Evolutionary conservation across 83 land plant species (phyloP).

Genomic region (Diphasiastrum complanatum): DNA sequence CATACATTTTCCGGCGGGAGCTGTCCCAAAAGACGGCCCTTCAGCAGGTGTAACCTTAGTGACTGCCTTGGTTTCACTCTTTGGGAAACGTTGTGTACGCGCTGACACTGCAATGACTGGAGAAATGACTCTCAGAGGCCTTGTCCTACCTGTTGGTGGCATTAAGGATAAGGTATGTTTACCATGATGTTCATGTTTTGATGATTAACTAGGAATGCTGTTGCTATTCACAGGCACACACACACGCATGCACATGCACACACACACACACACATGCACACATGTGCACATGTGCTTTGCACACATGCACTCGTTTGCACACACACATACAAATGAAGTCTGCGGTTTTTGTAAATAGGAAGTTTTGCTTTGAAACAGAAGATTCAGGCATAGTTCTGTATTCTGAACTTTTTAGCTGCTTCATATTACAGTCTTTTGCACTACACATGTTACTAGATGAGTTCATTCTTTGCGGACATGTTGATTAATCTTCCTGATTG

Average conservation of each 20-base stretch:
- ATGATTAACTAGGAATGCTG: neutral
- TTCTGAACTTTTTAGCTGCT: too few relatives aligned
- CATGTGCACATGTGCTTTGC: too few relatives aligned
- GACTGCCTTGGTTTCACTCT: slow-evolving; percentile 79
- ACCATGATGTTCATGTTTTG: neutral
- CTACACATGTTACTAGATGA: too few relatives aligned
- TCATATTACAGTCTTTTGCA: too few relatives aligned
- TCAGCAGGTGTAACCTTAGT: slow-evolving; percentile 95
- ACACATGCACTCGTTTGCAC: neutral
- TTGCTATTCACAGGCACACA: too few relatives aligned
- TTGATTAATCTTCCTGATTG: too few relatives aligned
- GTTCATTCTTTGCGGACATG: too few relatives aligned
- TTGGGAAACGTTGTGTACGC: slow-evolving; percentile 60
- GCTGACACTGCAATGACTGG: slow-evolving; percentile 99
- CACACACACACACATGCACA: neutral
- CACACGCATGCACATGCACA: neutral
- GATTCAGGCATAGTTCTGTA: too few relatives aligned
- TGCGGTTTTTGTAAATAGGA: neutral
- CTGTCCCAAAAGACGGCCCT: slow-evolving; percentile 97
- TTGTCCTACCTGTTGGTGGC: slow-evolving; percentile 96
- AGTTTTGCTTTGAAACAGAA: neutral
- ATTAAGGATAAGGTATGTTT: slow-evolving; percentile 83
- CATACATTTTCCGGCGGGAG: slow-evolving; percentile 98
- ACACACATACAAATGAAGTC: neutral
- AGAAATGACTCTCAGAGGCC: slow-evolving; percentile 91